These are phyloP conservation scores for Chromera velia DNA, from an alignment of 73 alveolate genomes.

Conservation along the genomic window DNA sequence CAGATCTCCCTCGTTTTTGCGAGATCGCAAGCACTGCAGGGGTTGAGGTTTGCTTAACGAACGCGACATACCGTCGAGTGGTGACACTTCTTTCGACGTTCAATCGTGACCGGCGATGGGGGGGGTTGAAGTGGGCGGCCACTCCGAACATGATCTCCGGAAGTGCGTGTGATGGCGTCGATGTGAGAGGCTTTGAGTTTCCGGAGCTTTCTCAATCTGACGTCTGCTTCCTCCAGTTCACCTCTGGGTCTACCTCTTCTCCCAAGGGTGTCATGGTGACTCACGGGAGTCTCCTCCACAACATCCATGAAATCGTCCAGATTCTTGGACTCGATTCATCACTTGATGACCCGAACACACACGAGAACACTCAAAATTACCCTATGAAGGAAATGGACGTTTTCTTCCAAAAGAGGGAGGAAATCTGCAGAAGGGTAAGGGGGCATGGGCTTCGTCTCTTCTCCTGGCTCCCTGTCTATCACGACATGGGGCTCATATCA, in stretches of 20 bases:
- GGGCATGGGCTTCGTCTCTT: neutral
- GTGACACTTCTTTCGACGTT: neutral
- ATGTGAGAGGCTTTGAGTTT: neutral
- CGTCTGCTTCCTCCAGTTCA: constrained; percentile 11
- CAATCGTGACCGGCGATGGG: neutral
- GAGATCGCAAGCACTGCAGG: neutral
- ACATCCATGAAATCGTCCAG: neutral
- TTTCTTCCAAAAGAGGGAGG: neutral
- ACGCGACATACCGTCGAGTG: neutral
- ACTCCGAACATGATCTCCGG: neutral
- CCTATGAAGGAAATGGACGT: neutral
- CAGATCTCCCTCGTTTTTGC: neutral
- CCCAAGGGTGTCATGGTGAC: constrained; percentile 22
- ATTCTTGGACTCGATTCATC: neutral
- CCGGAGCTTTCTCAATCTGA: neutral
- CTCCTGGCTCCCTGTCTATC: neutral
- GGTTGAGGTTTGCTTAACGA: neutral
- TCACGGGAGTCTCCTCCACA: neutral
- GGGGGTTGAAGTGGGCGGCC: neutral
- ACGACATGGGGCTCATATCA: neutral
- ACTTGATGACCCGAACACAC: neutral
- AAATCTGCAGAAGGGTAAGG: neutral
- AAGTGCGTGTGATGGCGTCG: neutral
- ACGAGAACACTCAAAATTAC: neutral
- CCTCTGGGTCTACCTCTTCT: constrained; percentile 21